Conservation (phyloP, 148 eudicot genomes). For the Heliosperma pusillum region DNA sequence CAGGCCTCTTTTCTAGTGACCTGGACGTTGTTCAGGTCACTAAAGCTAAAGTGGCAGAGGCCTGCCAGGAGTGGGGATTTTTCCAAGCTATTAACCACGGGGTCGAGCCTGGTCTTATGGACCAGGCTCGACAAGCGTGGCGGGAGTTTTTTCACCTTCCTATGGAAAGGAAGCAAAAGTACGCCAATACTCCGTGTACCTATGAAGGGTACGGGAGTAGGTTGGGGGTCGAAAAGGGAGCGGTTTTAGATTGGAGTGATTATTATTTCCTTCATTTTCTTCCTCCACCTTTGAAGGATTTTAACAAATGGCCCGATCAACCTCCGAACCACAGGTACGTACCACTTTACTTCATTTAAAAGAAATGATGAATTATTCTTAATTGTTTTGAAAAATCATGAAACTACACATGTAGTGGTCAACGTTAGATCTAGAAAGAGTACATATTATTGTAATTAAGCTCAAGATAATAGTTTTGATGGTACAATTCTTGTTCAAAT, state of each 20-base stretch:
- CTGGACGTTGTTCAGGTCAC: slow-evolving; percentile 13
- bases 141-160: slow-evolving; percentile 77
- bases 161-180: slow-evolving; percentile 66
- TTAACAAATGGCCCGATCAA: slow-evolving; percentile 68
- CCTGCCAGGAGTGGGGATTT: slow-evolving; percentile 78
- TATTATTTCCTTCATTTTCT: slow-evolving; percentile 80
- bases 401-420: not conserved
- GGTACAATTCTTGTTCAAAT: not conserved
- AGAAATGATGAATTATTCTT: too few species aligned
- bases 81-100: slow-evolving; percentile 85
- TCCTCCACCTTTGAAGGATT: slow-evolving; percentile 53
- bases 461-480: not conserved
- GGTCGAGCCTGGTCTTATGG: slow-evolving; percentile 57
- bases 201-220: slow-evolving; percentile 97
- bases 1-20: slow-evolving; percentile 30
- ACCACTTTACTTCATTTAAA: too few species aligned
- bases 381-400: too few species aligned
- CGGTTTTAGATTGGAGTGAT: slow-evolving; percentile 94
- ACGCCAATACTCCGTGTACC: slow-evolving; percentile 64
- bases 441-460: too few species aligned
- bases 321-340: slow-evolving; percentile 74
- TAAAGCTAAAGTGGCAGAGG: slow-evolving; percentile 31
- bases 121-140: slow-evolving; percentile 58
- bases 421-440: not conserved
- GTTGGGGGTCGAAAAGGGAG: slow-evolving; percentile 78